These are phyloP conservation scores for Apiospora saccharicola DNA, from an alignment of 2,329 filamentous ascomycete species.

Conservation along the genomic window DNA sequence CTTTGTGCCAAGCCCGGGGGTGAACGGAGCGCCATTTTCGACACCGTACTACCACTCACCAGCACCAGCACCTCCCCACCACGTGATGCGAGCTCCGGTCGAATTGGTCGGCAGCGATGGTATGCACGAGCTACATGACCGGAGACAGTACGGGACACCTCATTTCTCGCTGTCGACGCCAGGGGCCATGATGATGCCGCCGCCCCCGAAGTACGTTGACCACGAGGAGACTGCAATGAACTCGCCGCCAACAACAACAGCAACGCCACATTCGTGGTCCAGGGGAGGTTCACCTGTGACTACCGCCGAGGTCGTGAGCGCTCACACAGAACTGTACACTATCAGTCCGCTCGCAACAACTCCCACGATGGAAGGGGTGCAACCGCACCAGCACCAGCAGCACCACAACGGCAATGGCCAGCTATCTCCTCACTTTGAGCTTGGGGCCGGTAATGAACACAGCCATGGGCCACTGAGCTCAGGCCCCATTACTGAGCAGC, in stretches of 20 bases:
- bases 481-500: not conserved
- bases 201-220: not conserved
- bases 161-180: not conserved
- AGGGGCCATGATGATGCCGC: not conserved
- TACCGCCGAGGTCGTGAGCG: not conserved
- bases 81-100: not conserved
- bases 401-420: not conserved
- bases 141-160: constrained; percentile 1
- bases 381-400: not conserved
- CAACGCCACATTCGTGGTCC: not conserved
- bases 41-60: not conserved
- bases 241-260: not conserved
- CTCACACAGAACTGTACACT: not conserved
- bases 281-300: not conserved
- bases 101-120: constrained; percentile 12
- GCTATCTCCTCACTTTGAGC: not conserved
- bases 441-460: not conserved
- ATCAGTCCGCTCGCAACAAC: not conserved
- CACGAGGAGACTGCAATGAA: not conserved
- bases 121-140: constrained; percentile 14
- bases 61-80: not conserved
- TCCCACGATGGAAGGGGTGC: not conserved
- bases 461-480: constrained; percentile 1
- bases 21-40: not conserved
- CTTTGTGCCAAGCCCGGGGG: not conserved